Base-by-base conservation (phyloP, 2,329 filamentous ascomycete species). In the Fusarium sp. region DNA sequence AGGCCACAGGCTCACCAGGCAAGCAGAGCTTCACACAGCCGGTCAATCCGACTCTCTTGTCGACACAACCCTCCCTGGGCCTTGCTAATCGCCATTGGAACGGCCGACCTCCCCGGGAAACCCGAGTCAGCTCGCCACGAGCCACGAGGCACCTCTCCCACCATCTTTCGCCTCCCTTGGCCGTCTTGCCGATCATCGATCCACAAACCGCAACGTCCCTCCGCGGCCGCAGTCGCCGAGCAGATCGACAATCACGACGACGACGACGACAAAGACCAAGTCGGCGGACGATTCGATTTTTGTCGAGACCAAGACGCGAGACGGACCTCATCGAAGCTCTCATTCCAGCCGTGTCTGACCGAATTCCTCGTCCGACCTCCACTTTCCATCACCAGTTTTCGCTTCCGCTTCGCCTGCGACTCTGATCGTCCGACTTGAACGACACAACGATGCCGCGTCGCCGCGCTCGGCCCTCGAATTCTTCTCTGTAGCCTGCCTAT, bases 381-480 rank as follows among this genome's bases (percentile, higher is more conserved):
- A 31, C 31, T 52, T 41, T 53, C 28, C 36, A 70, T 37, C 43
- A 60, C 66, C 23, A 63, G 13, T 50, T 46, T 27, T 43, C 64
- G 9, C 40, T 36, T 27, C 30, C 44, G 30, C n/a, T 18, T 59
- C 57, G 57, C 62, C 52, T 62, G 51, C 44, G 41, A 60, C 51
- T 57, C 58, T 39, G 39, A 69, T 41, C 63, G 23, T 37, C 34
- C 50, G 34, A 31, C 40, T 61, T 56, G 31, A 56, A 71, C 71
- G 53, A 66, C 68, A 65, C 41, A 65, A 76, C 72, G 61, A 76
- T 76, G 74, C 74, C 70, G 74, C 63, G 72, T 74, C 74, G 66
- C 53, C 66, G 61, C 46, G 62, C 60, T 70, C 61, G 55, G 53
- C 61, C 65, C 50, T 66, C 60, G 48, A 50, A 57, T 64, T 60